Percentiles rank a stretch among this genome's conserved stretches.
These are phyloP conservation scores for Globisporangium nodosum DNA, from an alignment of 352 stramenopile species.

Conservation along the genomic window DNA sequence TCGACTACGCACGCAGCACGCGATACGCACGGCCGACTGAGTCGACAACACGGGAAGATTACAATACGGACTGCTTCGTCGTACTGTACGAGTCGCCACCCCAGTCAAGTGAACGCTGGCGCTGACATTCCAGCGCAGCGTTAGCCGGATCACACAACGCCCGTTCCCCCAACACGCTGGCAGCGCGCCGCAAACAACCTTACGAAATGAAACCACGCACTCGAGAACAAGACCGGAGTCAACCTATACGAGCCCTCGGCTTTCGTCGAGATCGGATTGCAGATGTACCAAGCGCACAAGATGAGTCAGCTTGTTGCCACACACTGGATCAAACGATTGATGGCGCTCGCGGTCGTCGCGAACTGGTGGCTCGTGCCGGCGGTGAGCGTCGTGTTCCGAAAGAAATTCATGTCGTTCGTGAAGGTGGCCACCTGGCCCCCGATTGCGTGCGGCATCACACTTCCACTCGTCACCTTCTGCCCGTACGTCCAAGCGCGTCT, in stretches of 20 bases:
- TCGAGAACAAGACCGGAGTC: neutral
- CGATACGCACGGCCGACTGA: neutral
- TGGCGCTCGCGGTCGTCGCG: constrained; percentile 11
- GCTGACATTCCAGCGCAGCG: too few relatives aligned
- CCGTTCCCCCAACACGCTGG: neutral
- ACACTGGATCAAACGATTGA: constrained; percentile 17
- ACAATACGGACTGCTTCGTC: too few relatives aligned
- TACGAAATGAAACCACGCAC: neutral
- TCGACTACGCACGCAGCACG: neutral
- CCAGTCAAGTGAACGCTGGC: too few relatives aligned
- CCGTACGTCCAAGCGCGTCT: too few relatives aligned
- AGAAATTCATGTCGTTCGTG: constrained; percentile 4
- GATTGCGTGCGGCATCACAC: too few relatives aligned
- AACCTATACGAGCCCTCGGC: constrained; percentile 5
- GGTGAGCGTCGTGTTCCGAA: constrained; percentile 7
- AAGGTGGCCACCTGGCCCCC: too few relatives aligned
- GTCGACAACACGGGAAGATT: too few relatives aligned
- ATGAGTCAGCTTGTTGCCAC: constrained; percentile 7
- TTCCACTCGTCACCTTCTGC: too few relatives aligned
- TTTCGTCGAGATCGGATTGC: constrained; percentile 9
- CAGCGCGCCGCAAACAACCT: neutral
- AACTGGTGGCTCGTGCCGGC: constrained; percentile 25
- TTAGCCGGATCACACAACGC: too few relatives aligned
- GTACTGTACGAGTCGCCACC: too few relatives aligned
- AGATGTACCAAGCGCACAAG: constrained; percentile 10